These are phyloP conservation scores for Amauroascus niger DNA, from an alignment of 2,329 filamentous ascomycete genomes.

Conservation along the genomic window DNA sequence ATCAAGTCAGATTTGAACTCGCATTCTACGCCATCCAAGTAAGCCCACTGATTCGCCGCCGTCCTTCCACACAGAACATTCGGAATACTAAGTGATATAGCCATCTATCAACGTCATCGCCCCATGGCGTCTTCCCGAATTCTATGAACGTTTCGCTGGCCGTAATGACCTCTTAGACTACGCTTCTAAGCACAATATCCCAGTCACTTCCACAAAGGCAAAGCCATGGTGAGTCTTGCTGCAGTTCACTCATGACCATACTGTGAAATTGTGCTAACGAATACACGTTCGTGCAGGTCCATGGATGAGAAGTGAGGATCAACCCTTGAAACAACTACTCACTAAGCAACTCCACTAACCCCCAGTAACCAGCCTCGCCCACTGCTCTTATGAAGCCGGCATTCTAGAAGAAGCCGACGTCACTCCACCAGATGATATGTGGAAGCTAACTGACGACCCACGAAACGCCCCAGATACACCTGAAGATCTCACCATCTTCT, in stretches of 20 bases:
- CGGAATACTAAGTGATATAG: slow-evolving; percentile 17
- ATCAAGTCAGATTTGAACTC: slow-evolving; percentile 43
- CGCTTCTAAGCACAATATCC: slow-evolving; percentile 39
- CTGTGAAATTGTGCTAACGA: slow-evolving; percentile 10
- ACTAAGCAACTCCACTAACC: background rate
- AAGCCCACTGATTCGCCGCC: background rate
- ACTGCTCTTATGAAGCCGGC: slow-evolving; percentile 65
- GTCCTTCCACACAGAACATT: background rate
- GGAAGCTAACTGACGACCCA: slow-evolving; percentile 52
- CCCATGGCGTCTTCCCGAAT: slow-evolving; percentile 41
- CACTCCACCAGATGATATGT: slow-evolving; percentile 67
- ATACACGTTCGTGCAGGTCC: slow-evolving; percentile 10
- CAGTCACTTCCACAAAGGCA: slow-evolving; percentile 41
- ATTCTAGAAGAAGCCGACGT: slow-evolving; percentile 46
- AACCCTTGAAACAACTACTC: background rate
- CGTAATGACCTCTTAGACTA: slow-evolving; percentile 43
- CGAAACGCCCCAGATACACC: slow-evolving; percentile 20
- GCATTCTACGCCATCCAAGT: slow-evolving; percentile 40
- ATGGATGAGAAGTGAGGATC: slow-evolving; percentile 24
- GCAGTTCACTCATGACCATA: background rate
- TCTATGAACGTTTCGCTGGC: slow-evolving; percentile 42
- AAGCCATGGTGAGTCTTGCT: slow-evolving; percentile 59
- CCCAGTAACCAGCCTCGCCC: slow-evolving; percentile 45
- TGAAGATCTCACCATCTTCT: slow-evolving; percentile 20
- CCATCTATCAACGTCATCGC: slow-evolving; percentile 42